These are phyloP conservation scores for Cladochytrium replicatum DNA, from an alignment of 192 early-diverging fungal genomes.

Conservation along the genomic window DNA sequence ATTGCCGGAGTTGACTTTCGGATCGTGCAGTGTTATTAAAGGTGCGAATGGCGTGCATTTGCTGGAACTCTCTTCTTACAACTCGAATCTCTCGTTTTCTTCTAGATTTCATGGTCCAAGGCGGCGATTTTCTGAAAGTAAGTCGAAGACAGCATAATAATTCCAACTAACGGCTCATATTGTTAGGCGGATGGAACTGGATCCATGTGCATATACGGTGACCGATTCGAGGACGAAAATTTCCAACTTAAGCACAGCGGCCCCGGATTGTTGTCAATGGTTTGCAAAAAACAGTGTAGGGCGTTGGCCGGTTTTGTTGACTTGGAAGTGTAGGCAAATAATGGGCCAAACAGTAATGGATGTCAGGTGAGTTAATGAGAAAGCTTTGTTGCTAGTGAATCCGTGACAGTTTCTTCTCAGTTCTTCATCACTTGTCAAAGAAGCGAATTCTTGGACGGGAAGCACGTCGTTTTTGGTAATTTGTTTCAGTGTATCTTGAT, in stretches of 20 bases:
- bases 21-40: slow-evolving; percentile 66
- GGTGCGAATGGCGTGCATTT: slow-evolving; percentile 9
- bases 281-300: slow-evolving; percentile 12
- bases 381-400: not conserved
- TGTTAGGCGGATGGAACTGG: slow-evolving; percentile 80
- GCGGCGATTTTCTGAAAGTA: slow-evolving; percentile 83
- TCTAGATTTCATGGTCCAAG: slow-evolving; percentile 84
- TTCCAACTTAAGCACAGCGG: slow-evolving; percentile 77
- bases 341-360: slow-evolving; percentile 77
- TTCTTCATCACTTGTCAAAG: slow-evolving; percentile 89
- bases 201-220: slow-evolving; percentile 74
- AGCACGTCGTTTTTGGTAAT: slow-evolving; percentile 79
- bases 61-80: not conserved
- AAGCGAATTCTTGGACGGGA: slow-evolving; percentile 77
- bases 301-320: slow-evolving; percentile 1
- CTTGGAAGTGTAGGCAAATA: slow-evolving; percentile 52
- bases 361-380: slow-evolving; percentile 48
- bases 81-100: slow-evolving; percentile 7
- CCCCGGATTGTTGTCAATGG: slow-evolving; percentile 81
- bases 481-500: slow-evolving; percentile 20
- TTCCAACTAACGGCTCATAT: not conserved
- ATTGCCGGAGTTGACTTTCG: not conserved
- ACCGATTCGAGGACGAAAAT: slow-evolving; percentile 67
- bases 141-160: not conserved
- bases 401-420: slow-evolving; percentile 18